Conservation (phyloP, 345 rosid species). For the Nephelium lappaceum region DNA sequence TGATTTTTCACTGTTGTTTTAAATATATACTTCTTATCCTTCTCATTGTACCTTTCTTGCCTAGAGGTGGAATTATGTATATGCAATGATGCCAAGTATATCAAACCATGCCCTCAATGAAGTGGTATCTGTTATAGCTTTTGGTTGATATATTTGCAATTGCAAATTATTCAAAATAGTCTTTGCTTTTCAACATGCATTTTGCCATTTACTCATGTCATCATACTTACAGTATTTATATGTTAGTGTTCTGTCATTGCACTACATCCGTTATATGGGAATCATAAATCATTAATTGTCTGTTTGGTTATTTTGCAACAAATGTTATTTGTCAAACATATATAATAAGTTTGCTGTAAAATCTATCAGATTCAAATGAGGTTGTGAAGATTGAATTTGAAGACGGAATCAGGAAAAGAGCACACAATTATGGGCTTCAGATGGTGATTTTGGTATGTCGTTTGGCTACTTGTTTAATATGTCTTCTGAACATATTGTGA, state of each 20-base stretch:
- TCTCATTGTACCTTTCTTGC: too few species aligned
- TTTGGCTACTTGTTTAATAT: not conserved
- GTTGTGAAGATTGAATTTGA: not conserved
- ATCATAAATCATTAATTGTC: not conserved
- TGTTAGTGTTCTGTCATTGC: too few species aligned
- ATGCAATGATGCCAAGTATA: not conserved
- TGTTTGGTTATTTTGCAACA: not conserved
- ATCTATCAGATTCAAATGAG: not conserved
- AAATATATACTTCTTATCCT: too few species aligned
- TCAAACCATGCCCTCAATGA: not conserved
- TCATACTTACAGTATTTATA: not conserved
- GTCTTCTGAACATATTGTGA: not conserved
- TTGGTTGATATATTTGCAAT: too few species aligned
- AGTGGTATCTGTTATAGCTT: not conserved
- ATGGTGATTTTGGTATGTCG: not conserved
- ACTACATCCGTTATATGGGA: not conserved
- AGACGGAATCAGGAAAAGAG: not conserved
- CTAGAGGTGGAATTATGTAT: not conserved
- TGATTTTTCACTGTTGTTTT: too few species aligned
- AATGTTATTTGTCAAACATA: not conserved
- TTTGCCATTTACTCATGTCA: not conserved
- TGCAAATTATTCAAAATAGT: too few species aligned
- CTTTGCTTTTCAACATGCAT: too few species aligned
- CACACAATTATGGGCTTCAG: not conserved
- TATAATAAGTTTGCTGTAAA: not conserved